phyloP scores from a whole-genome alignment of 1,284 basidiomycete species.

The Rhodotorula sp. region DNA sequence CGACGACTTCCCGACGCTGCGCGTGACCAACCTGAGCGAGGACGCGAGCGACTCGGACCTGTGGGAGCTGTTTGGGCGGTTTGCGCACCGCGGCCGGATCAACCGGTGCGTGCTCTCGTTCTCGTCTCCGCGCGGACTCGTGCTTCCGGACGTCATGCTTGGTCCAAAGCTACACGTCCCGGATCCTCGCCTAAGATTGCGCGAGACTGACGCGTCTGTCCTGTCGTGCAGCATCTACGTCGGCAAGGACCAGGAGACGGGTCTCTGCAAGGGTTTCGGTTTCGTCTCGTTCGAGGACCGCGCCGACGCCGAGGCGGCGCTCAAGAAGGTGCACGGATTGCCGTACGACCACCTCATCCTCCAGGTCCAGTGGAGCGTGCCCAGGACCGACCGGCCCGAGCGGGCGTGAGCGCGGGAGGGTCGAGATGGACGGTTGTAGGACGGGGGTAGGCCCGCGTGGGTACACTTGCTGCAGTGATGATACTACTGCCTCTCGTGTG shows the following conservation, averaged over 20 bases:
- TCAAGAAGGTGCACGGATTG: slow-evolving; percentile 89
- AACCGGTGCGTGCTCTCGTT: slow-evolving; percentile 59
- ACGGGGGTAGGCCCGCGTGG: no score
- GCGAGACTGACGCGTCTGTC: background rate
- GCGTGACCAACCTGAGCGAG: slow-evolving; percentile 95
- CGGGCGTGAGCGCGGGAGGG: background rate
- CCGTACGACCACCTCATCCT: slow-evolving; percentile 44
- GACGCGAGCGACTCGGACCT: slow-evolving; percentile 95
- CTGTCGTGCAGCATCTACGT: slow-evolving; percentile 74
- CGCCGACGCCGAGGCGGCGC: slow-evolving; percentile 77
- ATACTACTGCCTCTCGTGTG: no score
- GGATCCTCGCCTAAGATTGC: no score
- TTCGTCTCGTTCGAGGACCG: slow-evolving; percentile 85
- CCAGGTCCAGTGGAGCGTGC: slow-evolving; percentile 34
- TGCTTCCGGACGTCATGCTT: no score
- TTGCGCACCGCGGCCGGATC: slow-evolving; percentile 56
- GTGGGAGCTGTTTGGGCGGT: slow-evolving; percentile 74
- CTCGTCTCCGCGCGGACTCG: no score
- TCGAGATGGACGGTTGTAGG: no score
- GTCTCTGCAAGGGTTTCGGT: slow-evolving; percentile 92
- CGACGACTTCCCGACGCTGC: slow-evolving; percentile 87
- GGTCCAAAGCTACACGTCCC: no score
- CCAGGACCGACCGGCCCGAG: slow-evolving; percentile 11
- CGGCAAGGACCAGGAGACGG: slow-evolving; percentile 92
- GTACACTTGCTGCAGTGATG: no score